Conservation (phyloP, 192 early-diverging fungal species). For the Dissophora ornata region DNA sequence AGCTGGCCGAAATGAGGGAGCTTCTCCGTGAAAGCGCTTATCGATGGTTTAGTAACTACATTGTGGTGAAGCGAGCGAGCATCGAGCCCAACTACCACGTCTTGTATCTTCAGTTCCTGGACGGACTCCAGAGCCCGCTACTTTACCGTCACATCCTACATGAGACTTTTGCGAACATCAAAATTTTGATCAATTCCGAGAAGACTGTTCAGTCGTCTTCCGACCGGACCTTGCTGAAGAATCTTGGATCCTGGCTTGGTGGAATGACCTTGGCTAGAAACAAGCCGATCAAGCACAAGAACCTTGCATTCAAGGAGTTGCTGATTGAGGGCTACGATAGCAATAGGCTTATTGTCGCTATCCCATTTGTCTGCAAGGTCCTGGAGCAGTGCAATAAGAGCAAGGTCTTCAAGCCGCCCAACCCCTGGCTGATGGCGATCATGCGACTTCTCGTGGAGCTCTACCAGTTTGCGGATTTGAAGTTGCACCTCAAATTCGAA, state of each 20-base stretch:
- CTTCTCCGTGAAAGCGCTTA: constrained; percentile 72
- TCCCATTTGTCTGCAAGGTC: constrained; percentile 98
- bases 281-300: constrained; percentile 94
- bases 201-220: constrained; percentile 90
- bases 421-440: constrained; percentile 98
- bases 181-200: constrained; percentile 91
- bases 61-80: constrained; percentile 95
- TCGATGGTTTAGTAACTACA: constrained; percentile 95
- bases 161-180: constrained; percentile 91
- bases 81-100: constrained; percentile 97
- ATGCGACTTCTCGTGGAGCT: constrained; percentile 92
- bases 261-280: constrained; percentile 96
- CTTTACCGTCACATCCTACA: constrained; percentile 83
- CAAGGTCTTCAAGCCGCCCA: constrained; percentile 93
- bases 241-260: constrained; percentile 97
- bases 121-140: constrained; percentile 73
- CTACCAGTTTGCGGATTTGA: constrained; percentile 92
- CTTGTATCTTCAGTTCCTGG: constrained; percentile 88
- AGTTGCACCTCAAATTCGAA: constrained; percentile 97
- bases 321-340: constrained; percentile 91
- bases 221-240: constrained; percentile 93
- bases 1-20: constrained; percentile 81
- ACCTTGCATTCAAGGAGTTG: constrained; percentile 94
- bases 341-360: constrained; percentile 91
- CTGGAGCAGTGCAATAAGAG: constrained; percentile 88